These are phyloP conservation scores for Syzygium grande DNA, from an alignment of 345 rosid species.

Conservation along the genomic window DNA sequence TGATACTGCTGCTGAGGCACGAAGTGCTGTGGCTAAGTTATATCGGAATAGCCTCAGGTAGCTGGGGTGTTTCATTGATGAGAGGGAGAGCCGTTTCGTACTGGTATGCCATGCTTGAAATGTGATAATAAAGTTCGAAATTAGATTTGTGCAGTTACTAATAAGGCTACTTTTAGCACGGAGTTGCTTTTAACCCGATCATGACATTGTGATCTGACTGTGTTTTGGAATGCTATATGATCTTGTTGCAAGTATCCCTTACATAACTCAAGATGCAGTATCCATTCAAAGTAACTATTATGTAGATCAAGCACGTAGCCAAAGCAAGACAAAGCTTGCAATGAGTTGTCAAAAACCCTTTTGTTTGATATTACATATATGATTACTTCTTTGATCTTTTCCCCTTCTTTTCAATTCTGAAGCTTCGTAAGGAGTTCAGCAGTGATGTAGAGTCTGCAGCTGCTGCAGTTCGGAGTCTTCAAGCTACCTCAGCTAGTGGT, in stretches of 20 bases:
- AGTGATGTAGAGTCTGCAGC: constrained; percentile 58
- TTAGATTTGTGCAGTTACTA: background rate
- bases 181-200: background rate
- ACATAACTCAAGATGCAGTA: background rate
- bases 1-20: background rate
- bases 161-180: background rate
- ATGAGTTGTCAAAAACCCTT: background rate
- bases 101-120: background rate
- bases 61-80: background rate
- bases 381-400: background rate
- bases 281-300: background rate
- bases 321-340: background rate
- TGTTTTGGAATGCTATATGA: background rate
- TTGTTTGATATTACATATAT: background rate
- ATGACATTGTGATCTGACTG: background rate
- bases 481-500: constrained; percentile 49
- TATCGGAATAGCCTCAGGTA: background rate
- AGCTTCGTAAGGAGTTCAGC: constrained; percentile 82
- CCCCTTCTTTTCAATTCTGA: background rate
- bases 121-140: background rate
- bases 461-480: constrained; percentile 51
- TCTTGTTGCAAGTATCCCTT: background rate
- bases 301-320: background rate
- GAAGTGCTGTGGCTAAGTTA: background rate
- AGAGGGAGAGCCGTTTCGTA: background rate